Percentiles rank a stretch among this genome's conserved stretches.
Evolutionary conservation across 2,329 filamentous ascomycete species (phyloP).

Genomic region (Colletotrichum sp.): DNA sequence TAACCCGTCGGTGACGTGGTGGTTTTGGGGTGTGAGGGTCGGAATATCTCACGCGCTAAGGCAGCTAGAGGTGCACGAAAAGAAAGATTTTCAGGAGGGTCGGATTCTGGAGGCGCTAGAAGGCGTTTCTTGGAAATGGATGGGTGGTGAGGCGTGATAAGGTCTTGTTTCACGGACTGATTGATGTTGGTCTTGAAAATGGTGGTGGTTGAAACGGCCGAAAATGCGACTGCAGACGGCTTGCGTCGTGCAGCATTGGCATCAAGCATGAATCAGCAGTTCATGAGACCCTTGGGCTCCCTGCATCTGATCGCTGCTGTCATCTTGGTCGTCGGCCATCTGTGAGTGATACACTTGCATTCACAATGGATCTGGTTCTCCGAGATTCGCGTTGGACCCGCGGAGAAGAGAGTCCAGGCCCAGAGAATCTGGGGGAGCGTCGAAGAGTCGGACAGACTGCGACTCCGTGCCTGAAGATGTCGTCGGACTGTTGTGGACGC

Average conservation of each 20-base stretch:
- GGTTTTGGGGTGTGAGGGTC: background rate
- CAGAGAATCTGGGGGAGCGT: background rate
- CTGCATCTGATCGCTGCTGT: background rate
- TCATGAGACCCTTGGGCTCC: background rate
- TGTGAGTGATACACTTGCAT: background rate
- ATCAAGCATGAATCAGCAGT: background rate
- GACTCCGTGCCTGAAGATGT: constrained; percentile 3
- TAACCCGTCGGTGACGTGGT: constrained; percentile 11
- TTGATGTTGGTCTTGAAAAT: background rate
- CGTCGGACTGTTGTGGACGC: background rate
- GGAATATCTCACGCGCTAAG: background rate
- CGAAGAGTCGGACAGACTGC: background rate
- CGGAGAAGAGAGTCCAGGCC: constrained; percentile 1
- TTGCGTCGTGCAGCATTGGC: background rate
- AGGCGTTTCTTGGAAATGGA: background rate
- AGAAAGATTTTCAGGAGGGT: constrained; percentile 6
- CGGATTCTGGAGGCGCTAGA: background rate
- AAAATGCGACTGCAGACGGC: background rate
- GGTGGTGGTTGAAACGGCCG: background rate
- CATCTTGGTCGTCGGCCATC: background rate
- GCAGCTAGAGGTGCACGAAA: constrained; percentile 2
- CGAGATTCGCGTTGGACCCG: background rate
- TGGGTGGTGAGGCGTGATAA: background rate
- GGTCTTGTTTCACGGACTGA: background rate
- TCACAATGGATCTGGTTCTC: background rate